These are phyloP conservation scores for Phanerochaete carnosa DNA, from an alignment of 768 basidiomycete species.

Conservation along the genomic window DNA sequence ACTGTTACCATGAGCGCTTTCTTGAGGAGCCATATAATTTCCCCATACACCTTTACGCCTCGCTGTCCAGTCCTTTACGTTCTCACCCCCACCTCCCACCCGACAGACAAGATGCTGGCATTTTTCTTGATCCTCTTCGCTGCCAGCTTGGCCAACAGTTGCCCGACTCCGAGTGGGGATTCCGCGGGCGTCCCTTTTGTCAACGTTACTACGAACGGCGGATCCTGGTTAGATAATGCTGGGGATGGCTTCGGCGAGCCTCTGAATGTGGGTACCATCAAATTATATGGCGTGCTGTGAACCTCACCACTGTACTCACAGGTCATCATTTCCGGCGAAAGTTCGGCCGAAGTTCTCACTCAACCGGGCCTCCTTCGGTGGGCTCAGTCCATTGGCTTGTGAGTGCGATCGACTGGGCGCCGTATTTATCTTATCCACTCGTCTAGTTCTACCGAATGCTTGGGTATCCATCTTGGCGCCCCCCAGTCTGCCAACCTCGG, in stretches of 20 bases:
- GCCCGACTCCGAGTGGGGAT: background rate
- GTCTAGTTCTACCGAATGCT: slow-evolving; percentile 32
- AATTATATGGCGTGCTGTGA: background rate
- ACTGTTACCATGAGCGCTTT: background rate
- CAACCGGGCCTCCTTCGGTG: slow-evolving; percentile 55
- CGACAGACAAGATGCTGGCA: slow-evolving; percentile 11
- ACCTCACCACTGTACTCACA: slow-evolving; percentile 11
- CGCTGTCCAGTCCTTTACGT: background rate
- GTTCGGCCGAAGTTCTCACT: slow-evolving; percentile 54
- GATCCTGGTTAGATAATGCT: slow-evolving; percentile 41
- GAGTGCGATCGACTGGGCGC: slow-evolving; percentile 15
- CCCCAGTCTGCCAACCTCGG: slow-evolving; percentile 43
- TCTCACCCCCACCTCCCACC: background rate
- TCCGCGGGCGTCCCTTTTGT: slow-evolving; percentile 28
- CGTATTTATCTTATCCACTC: too few relatives aligned
- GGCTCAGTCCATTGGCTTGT: slow-evolving; percentile 64
- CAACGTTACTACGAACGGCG: slow-evolving; percentile 33
- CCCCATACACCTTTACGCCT: background rate
- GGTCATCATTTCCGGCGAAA: slow-evolving; percentile 66
- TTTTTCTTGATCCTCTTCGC: slow-evolving; percentile 12
- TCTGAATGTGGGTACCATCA: slow-evolving; percentile 34
- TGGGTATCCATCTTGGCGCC: slow-evolving; percentile 32
- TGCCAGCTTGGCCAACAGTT: slow-evolving; percentile 7
- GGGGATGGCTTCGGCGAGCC: slow-evolving; percentile 38
- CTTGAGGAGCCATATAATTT: background rate